These are phyloP conservation scores for Gnaphalium uliginosum DNA, from an alignment of 129 eudicot species.

Conservation along the genomic window DNA sequence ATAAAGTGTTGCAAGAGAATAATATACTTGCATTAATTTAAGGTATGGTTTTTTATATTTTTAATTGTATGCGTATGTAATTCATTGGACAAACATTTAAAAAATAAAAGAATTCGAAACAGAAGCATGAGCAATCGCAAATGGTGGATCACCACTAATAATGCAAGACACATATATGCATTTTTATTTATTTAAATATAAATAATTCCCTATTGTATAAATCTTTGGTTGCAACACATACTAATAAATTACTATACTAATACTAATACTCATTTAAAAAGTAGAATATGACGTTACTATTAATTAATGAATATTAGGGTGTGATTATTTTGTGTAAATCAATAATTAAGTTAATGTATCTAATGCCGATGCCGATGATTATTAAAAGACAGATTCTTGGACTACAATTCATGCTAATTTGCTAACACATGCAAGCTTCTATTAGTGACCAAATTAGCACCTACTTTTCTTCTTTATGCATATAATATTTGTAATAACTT, in stretches of 20 bases:
- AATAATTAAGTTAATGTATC: not conserved
- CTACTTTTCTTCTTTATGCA: not conserved
- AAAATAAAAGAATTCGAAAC: constrained; percentile 14
- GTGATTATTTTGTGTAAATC: too few relatives aligned
- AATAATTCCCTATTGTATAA: not conserved
- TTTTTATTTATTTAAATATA: constrained; percentile 2
- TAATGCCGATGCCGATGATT: too few relatives aligned
- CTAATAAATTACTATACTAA: not conserved
- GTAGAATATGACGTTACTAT: too few relatives aligned
- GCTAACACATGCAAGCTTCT: not conserved
- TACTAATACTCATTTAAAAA: too few relatives aligned
- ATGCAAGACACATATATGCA: constrained; percentile 10
- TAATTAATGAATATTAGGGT: too few relatives aligned
- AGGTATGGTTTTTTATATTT: constrained; percentile 7
- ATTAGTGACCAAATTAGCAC: not conserved
- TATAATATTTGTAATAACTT: too few relatives aligned
- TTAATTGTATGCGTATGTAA: constrained; percentile 1
- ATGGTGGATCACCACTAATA: constrained; percentile 47
- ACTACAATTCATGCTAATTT: not conserved
- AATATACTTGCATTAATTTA: constrained; percentile 6
- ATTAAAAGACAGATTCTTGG: not conserved
- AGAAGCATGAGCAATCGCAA: constrained; percentile 37
- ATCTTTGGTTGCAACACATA: not conserved
- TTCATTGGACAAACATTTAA: constrained; percentile 23
- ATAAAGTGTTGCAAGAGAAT: not conserved